phyloP scores from a whole-genome alignment of 768 basidiomycete genomes.

The Fomitopsis serialis region DNA sequence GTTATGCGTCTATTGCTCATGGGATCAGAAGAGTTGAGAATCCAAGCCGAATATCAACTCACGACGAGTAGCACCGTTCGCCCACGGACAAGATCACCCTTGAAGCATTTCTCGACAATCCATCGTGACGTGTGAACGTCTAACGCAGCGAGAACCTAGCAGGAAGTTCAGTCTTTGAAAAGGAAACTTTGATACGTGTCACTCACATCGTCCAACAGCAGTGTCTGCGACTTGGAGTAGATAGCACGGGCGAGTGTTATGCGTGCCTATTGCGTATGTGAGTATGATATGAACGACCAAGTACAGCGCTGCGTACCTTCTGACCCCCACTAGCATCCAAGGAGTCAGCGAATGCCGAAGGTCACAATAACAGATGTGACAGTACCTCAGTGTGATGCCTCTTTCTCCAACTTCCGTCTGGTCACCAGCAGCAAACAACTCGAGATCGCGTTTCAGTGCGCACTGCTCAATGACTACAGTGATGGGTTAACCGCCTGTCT shows the following conservation, averaged over 20 bases:
- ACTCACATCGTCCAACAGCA: constrained; percentile 35
- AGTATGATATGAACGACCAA: background rate
- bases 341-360: background rate
- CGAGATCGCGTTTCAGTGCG: constrained; percentile 39
- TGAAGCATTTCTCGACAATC: constrained; percentile 42
- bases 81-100: constrained; percentile 36
- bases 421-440: constrained; percentile 44
- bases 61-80: constrained; percentile 45
- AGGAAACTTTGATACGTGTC: too few relatives aligned
- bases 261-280: constrained; percentile 20
- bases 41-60: constrained; percentile 7
- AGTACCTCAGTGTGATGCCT: constrained; percentile 39
- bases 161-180: background rate
- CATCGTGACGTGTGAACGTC: constrained; percentile 44
- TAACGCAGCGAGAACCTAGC: constrained; percentile 36
- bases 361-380: background rate
- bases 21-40: background rate
- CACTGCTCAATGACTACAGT: constrained; percentile 33
- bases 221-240: constrained; percentile 30
- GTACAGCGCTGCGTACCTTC: constrained; percentile 30
- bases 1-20: constrained; percentile 36
- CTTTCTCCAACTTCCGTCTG: constrained; percentile 57
- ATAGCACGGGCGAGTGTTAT: constrained; percentile 36
- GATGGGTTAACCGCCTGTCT: too few relatives aligned
- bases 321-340: constrained; percentile 33